A percentile compares a stretch with the other conserved stretches of the same genome.
Conservation (phyloP, 257 asterid genomes). For the Primulina eburnea region DNA sequence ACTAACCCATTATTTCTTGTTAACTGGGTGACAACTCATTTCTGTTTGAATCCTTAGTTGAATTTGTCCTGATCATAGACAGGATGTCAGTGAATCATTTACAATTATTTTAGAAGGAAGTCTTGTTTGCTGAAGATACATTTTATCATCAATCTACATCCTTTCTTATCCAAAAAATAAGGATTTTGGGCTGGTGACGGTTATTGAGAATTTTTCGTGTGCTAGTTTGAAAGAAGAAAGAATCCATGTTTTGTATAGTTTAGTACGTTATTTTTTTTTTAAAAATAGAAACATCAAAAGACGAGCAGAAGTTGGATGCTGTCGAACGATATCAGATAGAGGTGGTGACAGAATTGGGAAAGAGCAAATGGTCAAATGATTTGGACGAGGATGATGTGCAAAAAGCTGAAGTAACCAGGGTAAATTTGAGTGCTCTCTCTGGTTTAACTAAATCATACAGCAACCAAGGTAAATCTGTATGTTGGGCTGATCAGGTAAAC, state of each 20-base stretch:
- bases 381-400: slow-evolving; percentile 65
- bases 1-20: too few relatives aligned
- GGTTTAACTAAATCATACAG: slow-evolving; percentile 50
- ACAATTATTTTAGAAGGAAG: not conserved
- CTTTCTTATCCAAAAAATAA: not conserved
- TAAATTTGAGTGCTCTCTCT: slow-evolving; percentile 47
- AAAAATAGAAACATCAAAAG: slow-evolving; percentile 36
- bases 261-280: slow-evolving; percentile 13
- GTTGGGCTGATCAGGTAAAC: slow-evolving; percentile 97
- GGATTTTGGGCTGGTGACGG: not conserved
- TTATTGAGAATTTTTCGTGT: not conserved
- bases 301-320: slow-evolving; percentile 41
- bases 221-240: not conserved
- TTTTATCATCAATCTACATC: not conserved
- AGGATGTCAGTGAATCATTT: not conserved
- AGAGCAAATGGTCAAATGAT: slow-evolving; percentile 93
- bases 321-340: slow-evolving; percentile 44
- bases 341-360: slow-evolving; percentile 71
- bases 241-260: slow-evolving; percentile 17
- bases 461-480: slow-evolving; percentile 91
- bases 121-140: not conserved
- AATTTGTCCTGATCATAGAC: not conserved
- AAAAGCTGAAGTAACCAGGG: slow-evolving; percentile 33
- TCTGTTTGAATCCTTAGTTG: not conserved
- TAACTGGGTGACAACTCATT: not conserved